phyloP scores from a whole-genome alignment of 164 flowering plant species.

The Sedum album region DNA sequence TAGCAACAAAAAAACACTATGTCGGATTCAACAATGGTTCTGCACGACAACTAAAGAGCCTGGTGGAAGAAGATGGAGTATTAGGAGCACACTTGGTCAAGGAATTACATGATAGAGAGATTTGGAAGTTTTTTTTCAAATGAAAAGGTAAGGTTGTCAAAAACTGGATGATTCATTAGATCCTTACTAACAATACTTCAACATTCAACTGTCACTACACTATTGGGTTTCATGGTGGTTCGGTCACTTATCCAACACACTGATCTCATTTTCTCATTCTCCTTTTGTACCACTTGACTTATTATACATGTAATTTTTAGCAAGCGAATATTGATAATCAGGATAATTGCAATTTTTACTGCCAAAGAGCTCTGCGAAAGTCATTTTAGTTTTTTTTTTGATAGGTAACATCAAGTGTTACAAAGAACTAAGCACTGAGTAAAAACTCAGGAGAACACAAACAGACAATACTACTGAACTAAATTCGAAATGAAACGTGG shows the following conservation, averaged over 20 bases:
- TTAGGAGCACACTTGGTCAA: slow-evolving; percentile 67
- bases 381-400: too few species aligned
- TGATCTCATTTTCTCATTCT: background rate
- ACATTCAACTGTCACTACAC: background rate
- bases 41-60: slow-evolving; percentile 44
- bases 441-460: too few species aligned
- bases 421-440: too few species aligned
- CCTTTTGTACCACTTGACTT: background rate
- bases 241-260: background rate
- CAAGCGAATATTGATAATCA: too few species aligned
- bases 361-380: too few species aligned
- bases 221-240: background rate
- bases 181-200: background rate
- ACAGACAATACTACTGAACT: too few species aligned
- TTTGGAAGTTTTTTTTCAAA: slow-evolving; percentile 82
- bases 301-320: too few species aligned
- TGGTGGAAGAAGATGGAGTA: slow-evolving; percentile 74
- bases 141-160: slow-evolving; percentile 13
- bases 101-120: slow-evolving; percentile 61
- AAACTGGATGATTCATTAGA: background rate
- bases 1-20: slow-evolving; percentile 63
- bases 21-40: slow-evolving; percentile 50
- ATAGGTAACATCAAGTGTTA: too few species aligned
- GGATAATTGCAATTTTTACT: too few species aligned
- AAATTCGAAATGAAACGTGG: too few species aligned